These are phyloP conservation scores for Ceratobasidium sp. DNA, from an alignment of 1,284 basidiomycete species.

Conservation along the genomic window DNA sequence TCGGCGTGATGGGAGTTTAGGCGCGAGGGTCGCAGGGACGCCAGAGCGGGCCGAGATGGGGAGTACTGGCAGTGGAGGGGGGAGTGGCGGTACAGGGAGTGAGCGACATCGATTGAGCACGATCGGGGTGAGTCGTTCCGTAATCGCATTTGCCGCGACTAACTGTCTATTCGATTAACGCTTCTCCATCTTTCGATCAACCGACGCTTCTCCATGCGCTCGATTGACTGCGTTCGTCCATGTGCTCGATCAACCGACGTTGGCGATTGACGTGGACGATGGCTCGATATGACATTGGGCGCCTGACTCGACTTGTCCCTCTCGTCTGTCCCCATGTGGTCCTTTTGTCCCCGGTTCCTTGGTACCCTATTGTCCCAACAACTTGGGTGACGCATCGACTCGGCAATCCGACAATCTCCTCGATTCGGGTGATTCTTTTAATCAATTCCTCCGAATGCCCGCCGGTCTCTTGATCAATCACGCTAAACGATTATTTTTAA, in stretches of 20 bases:
- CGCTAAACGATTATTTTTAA: too few species aligned
- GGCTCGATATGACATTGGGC: too few species aligned
- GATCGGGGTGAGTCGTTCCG: slow-evolving; percentile 27
- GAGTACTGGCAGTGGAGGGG: slow-evolving; percentile 6
- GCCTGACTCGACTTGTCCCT: neutral
- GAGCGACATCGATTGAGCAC: slow-evolving; percentile 15
- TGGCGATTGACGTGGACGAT: too few species aligned
- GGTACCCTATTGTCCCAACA: neutral
- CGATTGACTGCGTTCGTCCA: too few species aligned
- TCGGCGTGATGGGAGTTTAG: slow-evolving; percentile 16
- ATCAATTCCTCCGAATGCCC: neutral
- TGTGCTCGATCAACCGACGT: neutral
- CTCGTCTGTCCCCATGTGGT: neutral
- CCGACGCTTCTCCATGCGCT: too few species aligned
- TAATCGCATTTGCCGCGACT: neutral
- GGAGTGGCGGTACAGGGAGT: slow-evolving; percentile 4
- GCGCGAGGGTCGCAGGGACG: neutral
- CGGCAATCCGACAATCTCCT: neutral
- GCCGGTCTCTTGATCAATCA: slow-evolving; percentile 21
- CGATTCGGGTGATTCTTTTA: neutral
- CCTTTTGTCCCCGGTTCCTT: neutral
- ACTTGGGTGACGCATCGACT: neutral
- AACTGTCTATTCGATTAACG: too few species aligned
- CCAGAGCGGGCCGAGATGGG: neutral
- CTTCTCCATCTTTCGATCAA: too few species aligned